phyloP scores from a whole-genome alignment of 768 basidiomycete species.

The Coprinopsis strossmayeri region DNA sequence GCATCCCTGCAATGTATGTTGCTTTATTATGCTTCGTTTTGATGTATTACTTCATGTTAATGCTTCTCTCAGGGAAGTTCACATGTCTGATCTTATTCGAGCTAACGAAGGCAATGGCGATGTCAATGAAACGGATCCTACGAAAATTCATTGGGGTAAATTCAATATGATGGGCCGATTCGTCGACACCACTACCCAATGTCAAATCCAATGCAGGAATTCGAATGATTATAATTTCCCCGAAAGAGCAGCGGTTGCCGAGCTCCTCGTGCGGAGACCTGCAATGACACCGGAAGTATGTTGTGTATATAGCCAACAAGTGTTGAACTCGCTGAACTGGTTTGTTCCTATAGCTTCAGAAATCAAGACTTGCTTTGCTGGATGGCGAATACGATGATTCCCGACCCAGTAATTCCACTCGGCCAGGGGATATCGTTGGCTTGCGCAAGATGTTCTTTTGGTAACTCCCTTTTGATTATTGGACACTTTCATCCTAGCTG shows the following conservation, averaged over 20 bases:
- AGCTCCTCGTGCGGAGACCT: slow-evolving; percentile 46
- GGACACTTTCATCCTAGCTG: too few species aligned
- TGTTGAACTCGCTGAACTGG: too few species aligned
- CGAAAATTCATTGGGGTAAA: slow-evolving; percentile 92
- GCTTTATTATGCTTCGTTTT: slow-evolving; percentile 5
- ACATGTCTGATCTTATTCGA: slow-evolving; percentile 83
- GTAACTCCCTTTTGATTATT: slow-evolving; percentile 20
- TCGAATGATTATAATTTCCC: slow-evolving; percentile 54
- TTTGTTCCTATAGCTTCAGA: slow-evolving; percentile 47
- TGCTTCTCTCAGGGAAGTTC: slow-evolving; percentile 66
- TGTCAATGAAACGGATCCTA: slow-evolving; percentile 54
- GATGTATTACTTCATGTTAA: slow-evolving; percentile 1
- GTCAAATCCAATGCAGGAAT: slow-evolving; percentile 67
- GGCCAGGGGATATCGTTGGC: slow-evolving; percentile 35
- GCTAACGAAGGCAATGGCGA: slow-evolving; percentile 84
- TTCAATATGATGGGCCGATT: slow-evolving; percentile 90
- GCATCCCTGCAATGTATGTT: slow-evolving; percentile 79
- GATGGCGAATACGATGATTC: slow-evolving; percentile 39
- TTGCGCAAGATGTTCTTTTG: slow-evolving; percentile 48
- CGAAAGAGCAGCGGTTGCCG: slow-evolving; percentile 47
- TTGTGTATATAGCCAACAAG: slow-evolving; percentile 1
- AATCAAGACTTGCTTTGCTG: slow-evolving; percentile 51
- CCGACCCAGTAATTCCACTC: slow-evolving; percentile 20
- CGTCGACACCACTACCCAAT: slow-evolving; percentile 68
- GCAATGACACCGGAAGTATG: slow-evolving; percentile 70